These are phyloP conservation scores for Talaromyces amestolkiae DNA, from an alignment of 2,329 filamentous ascomycete species.

Conservation along the genomic window DNA sequence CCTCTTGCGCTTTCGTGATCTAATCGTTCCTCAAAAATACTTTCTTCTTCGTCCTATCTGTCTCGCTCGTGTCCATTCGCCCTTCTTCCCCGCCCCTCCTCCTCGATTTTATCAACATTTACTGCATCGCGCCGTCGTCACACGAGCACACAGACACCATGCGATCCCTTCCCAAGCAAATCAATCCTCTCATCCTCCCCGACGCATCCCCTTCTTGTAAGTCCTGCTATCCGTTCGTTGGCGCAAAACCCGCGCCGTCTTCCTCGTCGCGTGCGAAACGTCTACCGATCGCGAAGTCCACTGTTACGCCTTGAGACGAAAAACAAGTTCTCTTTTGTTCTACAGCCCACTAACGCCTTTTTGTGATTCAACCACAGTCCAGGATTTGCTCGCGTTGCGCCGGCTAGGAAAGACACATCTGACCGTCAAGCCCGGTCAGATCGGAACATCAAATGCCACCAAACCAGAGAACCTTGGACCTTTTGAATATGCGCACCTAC, in stretches of 20 bases:
- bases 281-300: neutral
- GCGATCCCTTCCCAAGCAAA: conserved; percentile 47
- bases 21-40: conserved; percentile 12
- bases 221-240: conserved; percentile 26
- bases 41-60: conserved; percentile 1
- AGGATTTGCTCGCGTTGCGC: conserved; percentile 75
- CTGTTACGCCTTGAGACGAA: neutral
- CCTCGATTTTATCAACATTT: neutral
- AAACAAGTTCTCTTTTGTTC: neutral
- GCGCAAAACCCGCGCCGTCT: conserved; percentile 19
- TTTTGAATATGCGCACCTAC: conserved; percentile 94
- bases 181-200: conserved; percentile 47
- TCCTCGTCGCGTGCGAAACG: conserved; percentile 15
- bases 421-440: conserved; percentile 72
- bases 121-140: neutral
- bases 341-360: conserved; percentile 19
- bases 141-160: conserved; percentile 29
- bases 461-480: conserved; percentile 72
- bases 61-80: conserved; percentile 25
- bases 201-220: conserved; percentile 47
- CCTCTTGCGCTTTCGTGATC: conserved; percentile 11
- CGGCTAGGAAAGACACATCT: conserved; percentile 91
- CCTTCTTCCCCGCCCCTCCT: conserved; percentile 3
- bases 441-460: conserved; percentile 67
- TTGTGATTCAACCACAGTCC: conserved; percentile 48